A percentile compares a stretch with the other conserved stretches of the same genome.
Conservation (phyloP, 768 basidiomycete species). For the Mycena alexandri region DNA sequence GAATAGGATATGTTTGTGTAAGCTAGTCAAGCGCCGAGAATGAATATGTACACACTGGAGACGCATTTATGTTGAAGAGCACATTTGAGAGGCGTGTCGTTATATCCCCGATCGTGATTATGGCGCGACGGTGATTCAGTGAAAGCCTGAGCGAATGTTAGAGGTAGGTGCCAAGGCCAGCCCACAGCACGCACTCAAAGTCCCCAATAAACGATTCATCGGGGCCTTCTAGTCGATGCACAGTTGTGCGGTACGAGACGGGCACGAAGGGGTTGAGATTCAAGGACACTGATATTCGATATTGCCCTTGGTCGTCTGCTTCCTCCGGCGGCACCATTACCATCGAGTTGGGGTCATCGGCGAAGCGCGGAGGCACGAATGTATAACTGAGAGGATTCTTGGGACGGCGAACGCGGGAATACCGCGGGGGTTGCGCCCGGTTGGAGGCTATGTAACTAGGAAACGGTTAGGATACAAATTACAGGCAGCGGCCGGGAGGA, state of each 20-base stretch:
- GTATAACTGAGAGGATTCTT: slow-evolving; percentile 33
- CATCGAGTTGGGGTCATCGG: slow-evolving; percentile 24
- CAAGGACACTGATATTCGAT: slow-evolving; percentile 57
- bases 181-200: slow-evolving; percentile 48
- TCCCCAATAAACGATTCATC: slow-evolving; percentile 51
- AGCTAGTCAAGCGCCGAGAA: not conserved
- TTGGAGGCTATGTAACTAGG: slow-evolving; percentile 35
- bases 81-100: slow-evolving; percentile 56
- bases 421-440: slow-evolving; percentile 29
- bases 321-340: slow-evolving; percentile 35
- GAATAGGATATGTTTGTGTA: not conserved
- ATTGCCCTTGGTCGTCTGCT: slow-evolving; percentile 40
- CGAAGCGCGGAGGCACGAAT: slow-evolving; percentile 21
- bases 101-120: slow-evolving; percentile 55
- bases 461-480: slow-evolving; percentile 8
- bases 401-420: slow-evolving; percentile 34
- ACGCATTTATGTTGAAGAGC: slow-evolving; percentile 49
- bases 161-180: not conserved
- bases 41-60: slow-evolving; percentile 43
- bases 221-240: slow-evolving; percentile 45
- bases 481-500: slow-evolving; percentile 5
- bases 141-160: slow-evolving; percentile 48
- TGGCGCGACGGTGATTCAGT: slow-evolving; percentile 55
- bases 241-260: slow-evolving; percentile 57
- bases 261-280: slow-evolving; percentile 62